phyloP scores from a whole-genome alignment of 2,329 filamentous ascomycete species.

The Rutstroemia sp. region DNA sequence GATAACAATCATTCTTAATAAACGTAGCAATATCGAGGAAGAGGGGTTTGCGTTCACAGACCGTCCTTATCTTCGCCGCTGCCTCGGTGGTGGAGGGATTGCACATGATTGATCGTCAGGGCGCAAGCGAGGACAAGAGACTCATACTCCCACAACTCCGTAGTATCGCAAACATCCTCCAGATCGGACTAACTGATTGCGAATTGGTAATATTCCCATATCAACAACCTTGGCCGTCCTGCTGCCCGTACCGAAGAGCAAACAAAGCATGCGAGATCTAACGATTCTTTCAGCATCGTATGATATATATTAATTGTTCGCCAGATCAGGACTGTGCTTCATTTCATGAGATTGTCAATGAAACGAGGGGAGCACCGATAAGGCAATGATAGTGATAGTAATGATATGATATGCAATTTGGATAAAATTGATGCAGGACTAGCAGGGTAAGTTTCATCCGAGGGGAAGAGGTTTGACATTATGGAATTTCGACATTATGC shows the following conservation, averaged over 20 bases:
- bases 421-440: slow-evolving; percentile 8
- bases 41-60: slow-evolving; percentile 6
- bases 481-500: no score
- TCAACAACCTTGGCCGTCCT: not conserved
- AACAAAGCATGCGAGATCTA: slow-evolving; percentile 6
- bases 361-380: slow-evolving; percentile 4
- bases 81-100: not conserved
- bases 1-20: not conserved
- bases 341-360: not conserved
- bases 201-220: not conserved
- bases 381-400: not conserved
- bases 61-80: slow-evolving; percentile 1
- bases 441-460: not conserved
- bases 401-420: slow-evolving; percentile 1
- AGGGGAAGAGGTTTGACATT: not conserved
- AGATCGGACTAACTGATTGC: not conserved
- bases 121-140: slow-evolving; percentile 1
- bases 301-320: slow-evolving; percentile 5
- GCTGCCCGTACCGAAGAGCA: not conserved
- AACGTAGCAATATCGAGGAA: not conserved
- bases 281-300: slow-evolving; percentile 4
- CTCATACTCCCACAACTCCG: not conserved
- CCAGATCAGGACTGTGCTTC: slow-evolving; percentile 2
- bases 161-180: not conserved
- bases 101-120: slow-evolving; percentile 3